Conservation (phyloP, 2,329 filamentous ascomycete genomes). For the Botrytis tulipae region DNA sequence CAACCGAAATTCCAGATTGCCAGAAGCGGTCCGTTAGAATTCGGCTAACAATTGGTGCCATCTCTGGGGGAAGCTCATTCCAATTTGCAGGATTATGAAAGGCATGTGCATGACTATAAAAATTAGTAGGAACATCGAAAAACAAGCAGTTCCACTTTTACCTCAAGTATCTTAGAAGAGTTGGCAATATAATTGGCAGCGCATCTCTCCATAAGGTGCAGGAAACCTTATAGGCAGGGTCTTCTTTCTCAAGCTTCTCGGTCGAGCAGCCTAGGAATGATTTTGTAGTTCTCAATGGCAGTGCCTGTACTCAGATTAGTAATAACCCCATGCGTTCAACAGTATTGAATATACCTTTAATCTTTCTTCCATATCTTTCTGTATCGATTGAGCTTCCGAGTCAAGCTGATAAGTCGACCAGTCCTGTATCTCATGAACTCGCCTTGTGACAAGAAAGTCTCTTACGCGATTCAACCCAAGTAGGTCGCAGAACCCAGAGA, state of each 20-base stretch:
- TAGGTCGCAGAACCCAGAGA: slow-evolving; percentile 74
- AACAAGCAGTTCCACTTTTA: slow-evolving; percentile 40
- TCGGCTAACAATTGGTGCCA: slow-evolving; percentile 72
- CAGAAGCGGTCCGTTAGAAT: slow-evolving; percentile 95
- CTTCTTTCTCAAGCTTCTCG: slow-evolving; percentile 77
- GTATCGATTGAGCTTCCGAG: slow-evolving; percentile 73
- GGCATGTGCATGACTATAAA: slow-evolving; percentile 77
- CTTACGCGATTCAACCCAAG: slow-evolving; percentile 79
- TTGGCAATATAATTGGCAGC: slow-evolving; percentile 79
- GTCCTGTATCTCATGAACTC: slow-evolving; percentile 73
- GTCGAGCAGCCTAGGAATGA: slow-evolving; percentile 90
- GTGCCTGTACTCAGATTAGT: slow-evolving; percentile 41
- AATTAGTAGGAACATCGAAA: slow-evolving; percentile 47
- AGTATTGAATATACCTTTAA: slow-evolving; percentile 53
- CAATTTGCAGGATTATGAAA: slow-evolving; percentile 87
- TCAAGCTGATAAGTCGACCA: slow-evolving; percentile 81
- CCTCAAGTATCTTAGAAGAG: slow-evolving; percentile 76
- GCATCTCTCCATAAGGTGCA: slow-evolving; percentile 81
- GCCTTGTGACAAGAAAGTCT: slow-evolving; percentile 69
- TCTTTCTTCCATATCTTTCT: slow-evolving; percentile 73
- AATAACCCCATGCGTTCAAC: background rate
- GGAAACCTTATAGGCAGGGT: slow-evolving; percentile 71
- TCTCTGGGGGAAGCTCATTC: slow-evolving; percentile 70
- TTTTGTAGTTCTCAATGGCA: slow-evolving; percentile 85
- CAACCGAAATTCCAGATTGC: slow-evolving; percentile 95